Percentiles rank a stretch among this genome's conserved stretches.
These are phyloP conservation scores for grape (Vitis vinifera) DNA, from an alignment of 164 flowering plant species.

Conservation along the genomic window DNA sequence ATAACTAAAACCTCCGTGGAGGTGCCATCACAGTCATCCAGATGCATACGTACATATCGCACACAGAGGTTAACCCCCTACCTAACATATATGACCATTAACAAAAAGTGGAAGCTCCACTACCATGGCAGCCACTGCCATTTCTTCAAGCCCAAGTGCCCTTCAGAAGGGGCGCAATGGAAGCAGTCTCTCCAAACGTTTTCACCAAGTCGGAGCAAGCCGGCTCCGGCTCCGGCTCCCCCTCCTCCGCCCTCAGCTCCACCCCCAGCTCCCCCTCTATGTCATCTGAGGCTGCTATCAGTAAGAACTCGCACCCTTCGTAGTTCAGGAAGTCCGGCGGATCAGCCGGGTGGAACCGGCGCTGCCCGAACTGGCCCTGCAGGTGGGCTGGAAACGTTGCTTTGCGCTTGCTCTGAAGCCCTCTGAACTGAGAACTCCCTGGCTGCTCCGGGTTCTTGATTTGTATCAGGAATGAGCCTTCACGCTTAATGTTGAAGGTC, in stretches of 20 bases:
- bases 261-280: conserved; percentile 72
- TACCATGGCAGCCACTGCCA: too few relatives aligned
- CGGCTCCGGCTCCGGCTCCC: conserved; percentile 10
- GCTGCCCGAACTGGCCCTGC: conserved; percentile 53
- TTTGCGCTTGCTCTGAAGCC: conserved; percentile 61
- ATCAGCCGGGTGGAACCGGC: conserved; percentile 45
- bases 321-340: conserved; percentile 81
- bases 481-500: conserved; percentile 49
- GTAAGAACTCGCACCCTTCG: conserved; percentile 80
- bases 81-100: too few relatives aligned
- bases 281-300: conserved; percentile 74
- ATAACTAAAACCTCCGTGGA: too few relatives aligned
- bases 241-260: conserved; percentile 31
- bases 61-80: too few relatives aligned
- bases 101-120: too few relatives aligned
- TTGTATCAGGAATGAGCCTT: conserved; percentile 73
- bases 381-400: conserved; percentile 72
- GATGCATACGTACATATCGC: too few relatives aligned
- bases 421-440: conserved; percentile 29
- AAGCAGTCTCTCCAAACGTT: conserved; percentile 23
- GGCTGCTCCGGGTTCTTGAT: conserved; percentile 73
- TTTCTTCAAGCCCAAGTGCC: conserved; percentile 28
- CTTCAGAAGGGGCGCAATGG: conserved; percentile 18
- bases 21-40: too few relatives aligned
- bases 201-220: conserved; percentile 25